Percentiles rank a stretch among this genome's conserved stretches.
Conservation (phyloP, 371 early-diverging fungal species). For the Apophysomyces elegans region DNA sequence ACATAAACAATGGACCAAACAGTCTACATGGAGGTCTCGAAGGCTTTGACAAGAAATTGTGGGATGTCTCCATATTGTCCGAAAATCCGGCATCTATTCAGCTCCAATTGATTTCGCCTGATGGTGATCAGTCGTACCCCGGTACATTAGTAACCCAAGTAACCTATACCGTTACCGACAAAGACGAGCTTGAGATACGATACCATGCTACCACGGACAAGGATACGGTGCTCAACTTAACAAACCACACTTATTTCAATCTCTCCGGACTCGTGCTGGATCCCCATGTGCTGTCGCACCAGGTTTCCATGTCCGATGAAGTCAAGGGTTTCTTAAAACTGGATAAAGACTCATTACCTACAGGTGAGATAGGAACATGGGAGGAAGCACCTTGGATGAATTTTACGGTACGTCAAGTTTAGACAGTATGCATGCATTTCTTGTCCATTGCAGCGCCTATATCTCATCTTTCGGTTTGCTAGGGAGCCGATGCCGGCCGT, state of each 20-base stretch:
- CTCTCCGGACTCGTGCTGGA: conserved; percentile 51
- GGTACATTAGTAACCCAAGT: conserved; percentile 42
- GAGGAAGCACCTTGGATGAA: conserved; percentile 52
- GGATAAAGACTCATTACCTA: conserved; percentile 64
- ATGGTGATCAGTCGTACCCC: conserved; percentile 54
- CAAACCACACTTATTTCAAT: conserved; percentile 54
- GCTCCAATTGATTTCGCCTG: conserved; percentile 48
- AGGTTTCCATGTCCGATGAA: conserved; percentile 50
- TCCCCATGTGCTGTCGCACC: conserved; percentile 53
- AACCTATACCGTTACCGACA: conserved; percentile 48
- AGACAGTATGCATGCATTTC: neutral
- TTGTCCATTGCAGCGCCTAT: neutral
- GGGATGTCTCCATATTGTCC: conserved; percentile 44
- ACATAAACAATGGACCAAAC: conserved; percentile 48
- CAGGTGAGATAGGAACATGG: conserved; percentile 58
- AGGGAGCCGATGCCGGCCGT: conserved; percentile 42
- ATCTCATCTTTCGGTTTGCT: neutral
- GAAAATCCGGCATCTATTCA: conserved; percentile 45
- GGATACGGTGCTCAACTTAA: conserved; percentile 41
- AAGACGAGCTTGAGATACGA: conserved; percentile 35
- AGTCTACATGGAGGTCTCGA: conserved; percentile 51
- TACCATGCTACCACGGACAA: conserved; percentile 44
- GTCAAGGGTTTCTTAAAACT: conserved; percentile 58
- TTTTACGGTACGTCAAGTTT: conserved; percentile 53
- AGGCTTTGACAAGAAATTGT: conserved; percentile 50